Percentiles rank a stretch among this genome's conserved stretches.
These are phyloP conservation scores for Parachlorella kessleri DNA, from an alignment of 139 green algal genomes.

Conservation along the genomic window DNA sequence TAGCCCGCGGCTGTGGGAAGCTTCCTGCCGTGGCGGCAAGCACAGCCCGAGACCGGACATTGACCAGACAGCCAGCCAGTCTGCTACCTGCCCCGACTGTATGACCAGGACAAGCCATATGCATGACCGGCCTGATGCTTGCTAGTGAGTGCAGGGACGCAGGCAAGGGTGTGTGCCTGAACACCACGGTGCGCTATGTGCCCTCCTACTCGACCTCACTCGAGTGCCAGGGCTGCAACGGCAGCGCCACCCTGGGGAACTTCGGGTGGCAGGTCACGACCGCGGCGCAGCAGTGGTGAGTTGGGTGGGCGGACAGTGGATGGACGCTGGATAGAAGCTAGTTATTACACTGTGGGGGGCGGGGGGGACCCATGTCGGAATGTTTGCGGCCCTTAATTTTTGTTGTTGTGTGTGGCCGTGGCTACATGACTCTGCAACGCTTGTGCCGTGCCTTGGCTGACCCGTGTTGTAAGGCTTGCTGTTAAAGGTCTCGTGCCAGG, in stretches of 20 bases:
- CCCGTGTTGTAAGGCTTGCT: no score
- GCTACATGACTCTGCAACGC: background rate
- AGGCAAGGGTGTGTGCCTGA: slow-evolving; percentile 50
- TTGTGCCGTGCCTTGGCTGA: background rate
- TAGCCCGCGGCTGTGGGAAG: no score
- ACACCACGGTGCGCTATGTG: slow-evolving; percentile 55
- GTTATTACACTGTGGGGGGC: background rate
- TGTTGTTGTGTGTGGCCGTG: background rate
- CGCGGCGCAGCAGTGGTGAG: slow-evolving; percentile 38
- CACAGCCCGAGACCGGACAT: no score
- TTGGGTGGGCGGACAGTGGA: background rate
- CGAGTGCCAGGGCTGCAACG: slow-evolving; percentile 33
- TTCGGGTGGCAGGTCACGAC: slow-evolving; percentile 32
- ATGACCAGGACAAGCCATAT: background rate
- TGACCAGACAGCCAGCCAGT: no score
- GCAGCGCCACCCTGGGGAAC: background rate
- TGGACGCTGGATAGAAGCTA: no score
- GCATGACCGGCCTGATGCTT: background rate
- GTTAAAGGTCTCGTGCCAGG: no score
- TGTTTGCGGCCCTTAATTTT: background rate
- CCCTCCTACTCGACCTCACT: slow-evolving; percentile 57
- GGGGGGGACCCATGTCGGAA: background rate
- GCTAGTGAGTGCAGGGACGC: background rate
- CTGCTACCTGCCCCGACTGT: no score
- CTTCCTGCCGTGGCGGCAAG: no score